Conservation (phyloP, 1,284 basidiomycete species). For the Earliella scabrosa region DNA sequence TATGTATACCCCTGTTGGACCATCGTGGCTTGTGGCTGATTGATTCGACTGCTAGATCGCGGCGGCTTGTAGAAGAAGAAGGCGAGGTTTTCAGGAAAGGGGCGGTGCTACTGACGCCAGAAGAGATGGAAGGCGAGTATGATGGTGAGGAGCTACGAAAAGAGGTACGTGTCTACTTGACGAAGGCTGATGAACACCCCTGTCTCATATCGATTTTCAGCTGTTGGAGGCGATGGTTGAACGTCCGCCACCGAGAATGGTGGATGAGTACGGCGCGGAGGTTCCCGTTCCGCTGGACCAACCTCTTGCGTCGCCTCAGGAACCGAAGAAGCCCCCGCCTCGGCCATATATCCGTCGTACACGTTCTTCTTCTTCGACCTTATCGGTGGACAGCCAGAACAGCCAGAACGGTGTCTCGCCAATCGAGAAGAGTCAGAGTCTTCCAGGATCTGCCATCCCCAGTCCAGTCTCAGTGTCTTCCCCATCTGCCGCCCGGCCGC, state of each 20-base stretch:
- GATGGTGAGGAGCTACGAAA: slow-evolving; percentile 83
- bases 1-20: slow-evolving; percentile 41
- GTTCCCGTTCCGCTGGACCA: slow-evolving; percentile 8
- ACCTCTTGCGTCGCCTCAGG: slow-evolving; percentile 25
- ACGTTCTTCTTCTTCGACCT: slow-evolving; percentile 53
- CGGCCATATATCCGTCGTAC: slow-evolving; percentile 61
- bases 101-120: slow-evolving; percentile 74
- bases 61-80: slow-evolving; percentile 84
- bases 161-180: slow-evolving; percentile 61
- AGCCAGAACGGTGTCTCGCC: slow-evolving; percentile 16
- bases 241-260: slow-evolving; percentile 61
- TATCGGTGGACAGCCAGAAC: slow-evolving; percentile 24
- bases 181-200: neutral
- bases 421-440: slow-evolving; percentile 18
- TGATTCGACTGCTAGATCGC: slow-evolving; percentile 50
- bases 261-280: slow-evolving; percentile 55
- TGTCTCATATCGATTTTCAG: slow-evolving; percentile 32
- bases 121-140: slow-evolving; percentile 85
- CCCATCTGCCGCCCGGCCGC: slow-evolving; percentile 15
- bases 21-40: neutral
- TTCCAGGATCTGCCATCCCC: slow-evolving; percentile 11
- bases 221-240: slow-evolving; percentile 66
- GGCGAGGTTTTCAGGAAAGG: slow-evolving; percentile 94
- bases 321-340: slow-evolving; percentile 47
- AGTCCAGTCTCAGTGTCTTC: slow-evolving; percentile 25